A percentile compares a stretch with the other conserved stretches of the same genome.
Evolutionary conservation across 179 eudicot genomes (phyloP).

Genomic region (Beta macrorhiza): DNA sequence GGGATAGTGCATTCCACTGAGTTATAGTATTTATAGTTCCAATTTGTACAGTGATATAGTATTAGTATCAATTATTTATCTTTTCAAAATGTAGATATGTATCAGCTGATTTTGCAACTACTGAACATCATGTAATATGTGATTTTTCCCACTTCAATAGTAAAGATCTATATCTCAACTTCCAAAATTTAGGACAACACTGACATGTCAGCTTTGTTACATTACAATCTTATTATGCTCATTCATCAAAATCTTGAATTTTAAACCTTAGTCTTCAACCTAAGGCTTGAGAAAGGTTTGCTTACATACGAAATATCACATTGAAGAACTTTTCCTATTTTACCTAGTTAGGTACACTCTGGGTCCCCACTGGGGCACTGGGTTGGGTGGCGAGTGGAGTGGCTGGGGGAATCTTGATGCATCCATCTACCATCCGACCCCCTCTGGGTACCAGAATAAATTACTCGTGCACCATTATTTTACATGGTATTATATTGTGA

Average conservation of each 20-base stretch:
- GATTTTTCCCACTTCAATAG: background rate
- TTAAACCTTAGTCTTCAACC: background rate
- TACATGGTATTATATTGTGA: no score
- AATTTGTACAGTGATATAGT: conserved; percentile 4
- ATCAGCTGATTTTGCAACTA: background rate
- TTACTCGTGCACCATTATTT: no score
- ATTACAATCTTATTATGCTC: background rate
- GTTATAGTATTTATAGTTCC: background rate
- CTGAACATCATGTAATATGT: background rate
- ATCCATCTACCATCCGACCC: no score
- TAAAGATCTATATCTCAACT: background rate
- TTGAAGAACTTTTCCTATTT: background rate
- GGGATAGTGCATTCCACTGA: background rate
- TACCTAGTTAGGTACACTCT: background rate
- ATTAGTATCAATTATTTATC: background rate
- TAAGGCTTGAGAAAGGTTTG: no score
- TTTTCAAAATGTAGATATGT: background rate
- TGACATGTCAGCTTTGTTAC: background rate
- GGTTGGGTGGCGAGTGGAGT: no score
- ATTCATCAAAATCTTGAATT: background rate
- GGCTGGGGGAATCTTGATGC: no score
- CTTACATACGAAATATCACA: no score
- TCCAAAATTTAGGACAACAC: background rate
- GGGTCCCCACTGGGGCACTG: background rate
- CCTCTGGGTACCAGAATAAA: no score